Percentiles rank a stretch among this genome's conserved stretches.
Evolutionary conservation across 2,329 filamentous ascomycete species (phyloP).

Genomic region (Calycina marina): DNA sequence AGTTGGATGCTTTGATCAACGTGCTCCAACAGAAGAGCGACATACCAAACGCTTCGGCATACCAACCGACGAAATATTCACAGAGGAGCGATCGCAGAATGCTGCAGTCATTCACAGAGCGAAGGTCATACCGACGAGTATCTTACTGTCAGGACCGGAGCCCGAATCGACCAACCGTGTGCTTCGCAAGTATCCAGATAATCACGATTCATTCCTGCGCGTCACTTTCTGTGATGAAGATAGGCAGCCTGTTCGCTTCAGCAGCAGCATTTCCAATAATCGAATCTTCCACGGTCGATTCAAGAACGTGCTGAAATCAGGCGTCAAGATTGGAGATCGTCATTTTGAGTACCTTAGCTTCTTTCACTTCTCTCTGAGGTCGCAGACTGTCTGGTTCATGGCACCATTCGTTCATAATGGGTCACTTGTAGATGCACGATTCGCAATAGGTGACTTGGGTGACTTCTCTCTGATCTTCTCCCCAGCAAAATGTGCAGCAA

Average conservation of each 20-base stretch:
- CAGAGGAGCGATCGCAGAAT: conserved; percentile 15
- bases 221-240: conserved; percentile 65
- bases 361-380: conserved; percentile 62
- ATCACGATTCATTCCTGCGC: conserved; percentile 50
- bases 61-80: conserved; percentile 15
- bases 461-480: conserved; percentile 35
- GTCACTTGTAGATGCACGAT: conserved; percentile 20
- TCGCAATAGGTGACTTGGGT: conserved; percentile 31
- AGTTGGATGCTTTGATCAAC: conserved; percentile 27
- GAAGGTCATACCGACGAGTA: conserved; percentile 42
- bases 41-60: conserved; percentile 10
- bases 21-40: conserved; percentile 27
- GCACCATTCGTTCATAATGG: conserved; percentile 28
- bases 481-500: conserved; percentile 42
- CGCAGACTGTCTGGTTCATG: conserved; percentile 57
- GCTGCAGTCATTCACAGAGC: conserved; percentile 15
- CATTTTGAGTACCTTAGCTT: conserved; percentile 58
- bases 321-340: conserved; percentile 49
- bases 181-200: conserved; percentile 45
- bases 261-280: conserved; percentile 34
- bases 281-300: conserved; percentile 44
- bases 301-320: conserved; percentile 38
- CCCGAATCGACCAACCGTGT: conserved; percentile 56
- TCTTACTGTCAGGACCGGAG: conserved; percentile 44
- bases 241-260: conserved; percentile 46